Base-by-base conservation (phyloP, 176 grass and related monocot species). In the Hsuehochloa calcarea region DNA sequence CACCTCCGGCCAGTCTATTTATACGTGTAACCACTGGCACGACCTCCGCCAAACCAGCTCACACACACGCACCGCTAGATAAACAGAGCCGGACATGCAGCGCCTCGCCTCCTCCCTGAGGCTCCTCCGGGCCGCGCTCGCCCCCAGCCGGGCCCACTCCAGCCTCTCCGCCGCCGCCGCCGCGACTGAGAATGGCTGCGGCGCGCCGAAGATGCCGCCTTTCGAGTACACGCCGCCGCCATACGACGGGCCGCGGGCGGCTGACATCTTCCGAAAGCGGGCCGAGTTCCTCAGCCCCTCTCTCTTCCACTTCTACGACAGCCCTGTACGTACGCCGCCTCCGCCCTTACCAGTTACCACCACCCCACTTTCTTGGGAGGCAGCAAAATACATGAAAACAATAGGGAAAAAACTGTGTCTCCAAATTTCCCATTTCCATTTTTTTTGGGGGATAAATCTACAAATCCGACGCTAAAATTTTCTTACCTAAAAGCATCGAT, bases 281-380 rank as follows among this genome's bases (percentile, higher is more conserved):
- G 14, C 82, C 16, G 50, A 95, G 91, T 98, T 95, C 85, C 89
- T 98, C 70, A 95, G 96, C 87, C 96, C 93, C 3, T 95, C 96
- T 38, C 69, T 95, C 72, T 98, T 93, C 91, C 76, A 90, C 89
- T 95, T 95, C 83, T 98, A 95, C 80, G 78, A 91, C 58, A 86
- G 90, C 31, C 93, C 96, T 8, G 96, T 95, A 93, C 80, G 91
- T 91, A 69, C 45, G 12, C 45, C 9, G 6, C 52, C 70, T 1
- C 23, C 23, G 41, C 74, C 54, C 37, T 63, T 27, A 22, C 52
- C 47, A 26, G 16, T 75, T 7, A 14, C 72, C 25, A 15, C 83
- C 34, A 11, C 75, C 88, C 82, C 78, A 11, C 17, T 69, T 67
- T 58, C 45, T 3, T 25, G 11, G 60, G 52, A 72, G 34, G 16